Evolutionary conservation across 768 basidiomycete species (phyloP).

Genomic region (Paxillus ammoniavirescens): DNA sequence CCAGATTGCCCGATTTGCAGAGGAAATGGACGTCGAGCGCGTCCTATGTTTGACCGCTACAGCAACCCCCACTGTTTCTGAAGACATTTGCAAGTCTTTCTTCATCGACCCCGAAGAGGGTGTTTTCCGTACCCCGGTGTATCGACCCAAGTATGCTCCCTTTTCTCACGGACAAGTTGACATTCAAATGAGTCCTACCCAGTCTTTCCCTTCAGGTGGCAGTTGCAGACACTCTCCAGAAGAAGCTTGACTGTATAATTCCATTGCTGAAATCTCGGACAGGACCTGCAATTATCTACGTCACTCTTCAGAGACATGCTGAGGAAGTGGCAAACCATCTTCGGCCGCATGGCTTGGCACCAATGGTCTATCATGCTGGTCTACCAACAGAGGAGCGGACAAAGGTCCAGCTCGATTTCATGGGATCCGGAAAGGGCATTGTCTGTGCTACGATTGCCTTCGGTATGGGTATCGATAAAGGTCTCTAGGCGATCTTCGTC

Average conservation of each 20-base stretch:
- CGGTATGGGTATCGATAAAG: constrained; percentile 47
- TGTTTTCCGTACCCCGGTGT: constrained; percentile 45
- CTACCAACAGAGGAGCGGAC: constrained; percentile 35
- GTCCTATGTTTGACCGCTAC: constrained; percentile 47
- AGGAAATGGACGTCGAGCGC: constrained; percentile 44
- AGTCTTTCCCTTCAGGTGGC: constrained; percentile 39
- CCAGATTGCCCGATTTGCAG: constrained; percentile 45
- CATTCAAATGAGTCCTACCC: neutral
- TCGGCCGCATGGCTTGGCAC: constrained; percentile 23
- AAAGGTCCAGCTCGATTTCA: constrained; percentile 37
- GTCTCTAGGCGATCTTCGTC: constrained; percentile 7
- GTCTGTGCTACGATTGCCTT: constrained; percentile 46
- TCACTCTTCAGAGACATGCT: constrained; percentile 42
- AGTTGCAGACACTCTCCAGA: constrained; percentile 29
- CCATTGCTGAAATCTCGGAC: constrained; percentile 36
- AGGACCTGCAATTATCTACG: constrained; percentile 46
- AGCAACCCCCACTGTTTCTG: constrained; percentile 40
- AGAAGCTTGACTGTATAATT: constrained; percentile 37
- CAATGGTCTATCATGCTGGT: constrained; percentile 45
- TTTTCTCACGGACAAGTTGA: neutral
- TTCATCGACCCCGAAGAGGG: constrained; percentile 37
- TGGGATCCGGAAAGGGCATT: constrained; percentile 37
- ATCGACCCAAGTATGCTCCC: constrained; percentile 38
- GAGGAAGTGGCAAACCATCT: constrained; percentile 36
- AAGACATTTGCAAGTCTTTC: constrained; percentile 46